These are phyloP conservation scores for Cetraspora pellucida DNA, from an alignment of 192 early-diverging fungal genomes.

Conservation along the genomic window DNA sequence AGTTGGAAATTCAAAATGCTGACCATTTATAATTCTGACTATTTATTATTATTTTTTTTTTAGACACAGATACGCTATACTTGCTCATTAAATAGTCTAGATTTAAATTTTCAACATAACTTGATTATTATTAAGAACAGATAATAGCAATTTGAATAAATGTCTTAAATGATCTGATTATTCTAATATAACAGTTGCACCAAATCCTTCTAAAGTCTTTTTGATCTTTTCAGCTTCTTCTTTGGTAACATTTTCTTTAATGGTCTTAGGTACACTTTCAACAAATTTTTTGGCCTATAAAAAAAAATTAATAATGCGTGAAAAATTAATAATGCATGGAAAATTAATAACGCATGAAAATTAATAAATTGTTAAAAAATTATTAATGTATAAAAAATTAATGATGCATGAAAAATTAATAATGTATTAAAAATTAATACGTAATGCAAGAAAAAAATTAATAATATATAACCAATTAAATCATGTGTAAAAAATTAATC, in stretches of 20 bases:
- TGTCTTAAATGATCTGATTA: conserved; percentile 51
- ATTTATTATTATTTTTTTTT: no score
- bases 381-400: conserved; percentile 6
- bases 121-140: no score
- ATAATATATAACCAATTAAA: background rate
- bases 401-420: background rate
- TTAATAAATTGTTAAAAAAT: no score
- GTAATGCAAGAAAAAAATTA: no score
- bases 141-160: no score
- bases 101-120: no score
- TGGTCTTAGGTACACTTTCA: conserved; percentile 94
- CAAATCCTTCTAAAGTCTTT: conserved; percentile 88
- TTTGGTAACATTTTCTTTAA: conserved; percentile 87
- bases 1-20: no score
- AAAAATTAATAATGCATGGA: background rate
- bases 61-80: no score
- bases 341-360: background rate
- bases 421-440: no score
- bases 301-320: background rate
- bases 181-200: conserved; percentile 93
- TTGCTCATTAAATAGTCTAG: no score
- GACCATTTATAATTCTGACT: no score
- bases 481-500: background rate
- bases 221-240: conserved; percentile 98
- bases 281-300: conserved; percentile 98